Evolutionary conservation across 306 rosid genomes (phyloP), one percentile per base, ranked within the genome.

Genomic region (Benincasa hispida): DNA sequence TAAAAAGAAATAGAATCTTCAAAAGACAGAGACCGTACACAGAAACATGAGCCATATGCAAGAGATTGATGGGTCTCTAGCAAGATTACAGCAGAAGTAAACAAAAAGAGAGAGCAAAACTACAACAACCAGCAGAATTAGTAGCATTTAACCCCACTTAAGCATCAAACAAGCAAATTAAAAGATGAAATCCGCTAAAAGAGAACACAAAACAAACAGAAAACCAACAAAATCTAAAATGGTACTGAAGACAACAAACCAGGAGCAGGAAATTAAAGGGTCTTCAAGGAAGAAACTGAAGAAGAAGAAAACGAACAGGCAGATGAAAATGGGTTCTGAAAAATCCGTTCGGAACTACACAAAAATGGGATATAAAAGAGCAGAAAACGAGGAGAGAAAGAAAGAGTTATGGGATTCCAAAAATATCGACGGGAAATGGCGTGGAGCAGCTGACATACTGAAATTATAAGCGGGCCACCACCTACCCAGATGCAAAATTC

Each of bases 381-480:
- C 55, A 17, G 55, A 15, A 50, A 18, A 50, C 55, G 21, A 50
- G n/a, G 55, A 50, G 55, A 50, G 55, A 50, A 50, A 8, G 21
- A 45, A 42, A 25, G 7, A 27, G 8, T 15, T 10, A 53, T 32
- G 27, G 19, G 63, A 32, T 51, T 74, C 63, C 32, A 48, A 27
- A 6, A 27, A 72, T 28, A 51, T 72, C 19, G 10, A 10, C 22
- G 6, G 6, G 50, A 74, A 54, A 51, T 19, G 42, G 77, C 77
- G 61, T 73, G 62, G 47, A 0, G 28, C 10, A 51, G 45, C 77
- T 48, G 48, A 74, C 77, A 53, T 32, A 25, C 45, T 74, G 65
- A 72, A 72, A 72, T 72, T 47, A 72, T 72, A 27, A 54, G 50
- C 65, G 48, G 77, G n/a, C 77, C 77, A 53, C 77, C 76, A 25